These are phyloP conservation scores for Fusarium brevicatenulatum DNA, from an alignment of 2,329 filamentous ascomycete species.

Conservation along the genomic window DNA sequence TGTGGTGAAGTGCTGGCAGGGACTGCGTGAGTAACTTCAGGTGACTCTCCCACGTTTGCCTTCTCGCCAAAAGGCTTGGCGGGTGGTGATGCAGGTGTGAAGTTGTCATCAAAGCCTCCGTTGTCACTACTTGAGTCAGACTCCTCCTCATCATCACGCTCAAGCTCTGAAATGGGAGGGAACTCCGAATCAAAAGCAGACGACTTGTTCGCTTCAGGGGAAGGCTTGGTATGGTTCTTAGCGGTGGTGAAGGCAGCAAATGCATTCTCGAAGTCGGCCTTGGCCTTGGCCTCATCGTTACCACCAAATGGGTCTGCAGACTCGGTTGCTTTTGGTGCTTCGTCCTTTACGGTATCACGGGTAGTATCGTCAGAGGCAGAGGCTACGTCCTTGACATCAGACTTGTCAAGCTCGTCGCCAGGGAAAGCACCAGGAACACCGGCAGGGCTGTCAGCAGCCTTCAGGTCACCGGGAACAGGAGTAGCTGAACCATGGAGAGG, in stretches of 20 bases:
- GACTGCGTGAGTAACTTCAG: slow-evolving; percentile 8
- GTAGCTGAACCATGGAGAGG: slow-evolving; percentile 47
- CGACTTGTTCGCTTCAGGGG: slow-evolving; percentile 56
- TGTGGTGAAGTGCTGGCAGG: slow-evolving; percentile 30
- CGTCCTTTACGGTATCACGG: slow-evolving; percentile 31
- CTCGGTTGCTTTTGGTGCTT: slow-evolving; percentile 36
- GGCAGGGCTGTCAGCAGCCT: slow-evolving; percentile 29
- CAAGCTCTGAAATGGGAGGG: slow-evolving; percentile 90
- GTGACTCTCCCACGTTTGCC: slow-evolving; percentile 31
- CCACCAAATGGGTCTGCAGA: slow-evolving; percentile 62
- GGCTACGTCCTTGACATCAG: slow-evolving; percentile 46
- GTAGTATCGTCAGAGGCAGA: slow-evolving; percentile 46
- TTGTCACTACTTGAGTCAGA: slow-evolving; percentile 81
- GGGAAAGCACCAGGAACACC: slow-evolving; percentile 49
- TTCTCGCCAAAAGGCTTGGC: slow-evolving; percentile 45
- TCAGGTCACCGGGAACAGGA: slow-evolving; percentile 42
- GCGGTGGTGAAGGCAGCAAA: slow-evolving; percentile 78
- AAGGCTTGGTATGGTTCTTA: slow-evolving; percentile 58
- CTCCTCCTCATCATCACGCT: slow-evolving; percentile 74
- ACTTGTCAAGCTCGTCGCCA: slow-evolving; percentile 50
- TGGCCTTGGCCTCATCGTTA: slow-evolving; percentile 68
- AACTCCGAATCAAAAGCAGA: slow-evolving; percentile 80
- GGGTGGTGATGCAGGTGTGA: slow-evolving; percentile 71
- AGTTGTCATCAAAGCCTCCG: slow-evolving; percentile 94
- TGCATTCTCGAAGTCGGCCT: slow-evolving; percentile 86